Evolutionary conservation across 306 rosid genomes (phyloP).

Genomic region (Coriaria nepalensis): DNA sequence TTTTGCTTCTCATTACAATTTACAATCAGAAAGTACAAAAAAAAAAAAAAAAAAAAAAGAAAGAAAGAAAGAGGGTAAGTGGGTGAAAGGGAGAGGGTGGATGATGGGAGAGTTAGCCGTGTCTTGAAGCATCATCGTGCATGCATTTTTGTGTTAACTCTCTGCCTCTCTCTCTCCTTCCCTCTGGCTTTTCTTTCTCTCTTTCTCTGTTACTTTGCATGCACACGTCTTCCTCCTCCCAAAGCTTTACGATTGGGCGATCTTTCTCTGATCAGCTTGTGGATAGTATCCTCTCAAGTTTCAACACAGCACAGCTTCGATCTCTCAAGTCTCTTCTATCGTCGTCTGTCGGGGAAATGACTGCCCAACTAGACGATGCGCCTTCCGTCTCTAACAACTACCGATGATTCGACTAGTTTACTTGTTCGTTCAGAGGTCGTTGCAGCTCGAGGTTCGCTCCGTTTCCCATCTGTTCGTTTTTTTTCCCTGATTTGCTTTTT

Average conservation of each 20-base stretch:
- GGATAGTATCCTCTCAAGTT: slow-evolving; percentile 3
- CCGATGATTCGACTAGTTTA: slow-evolving; percentile 8
- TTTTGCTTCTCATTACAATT: no score
- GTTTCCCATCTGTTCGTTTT: slow-evolving; percentile 7
- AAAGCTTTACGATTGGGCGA: slow-evolving; percentile 15
- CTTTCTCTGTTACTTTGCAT: slow-evolving; percentile 46
- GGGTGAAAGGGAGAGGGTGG: slow-evolving; percentile 7
- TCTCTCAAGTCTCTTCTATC: neutral
- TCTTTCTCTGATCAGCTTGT: slow-evolving; percentile 3
- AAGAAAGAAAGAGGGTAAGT: slow-evolving; percentile 20
- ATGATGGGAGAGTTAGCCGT: slow-evolving; percentile 54
- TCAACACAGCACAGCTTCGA: slow-evolving; percentile 2
- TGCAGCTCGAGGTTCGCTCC: slow-evolving; percentile 12
- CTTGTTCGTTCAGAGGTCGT: slow-evolving; percentile 2
- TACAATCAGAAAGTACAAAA: no score
- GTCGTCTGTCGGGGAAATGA: slow-evolving; percentile 14
- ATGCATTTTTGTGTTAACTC: slow-evolving; percentile 44
- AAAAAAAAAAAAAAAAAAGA: neutral
- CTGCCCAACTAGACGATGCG: neutral
- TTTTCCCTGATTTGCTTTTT: neutral
- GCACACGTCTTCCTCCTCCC: slow-evolving; percentile 65
- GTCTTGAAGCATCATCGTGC: slow-evolving; percentile 99
- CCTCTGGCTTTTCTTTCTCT: slow-evolving; percentile 13
- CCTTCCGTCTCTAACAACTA: neutral
- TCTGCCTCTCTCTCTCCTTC: slow-evolving; percentile 26